Conservation (phyloP, 257 asterid genomes). For the Knoxia roxburghii region DNA sequence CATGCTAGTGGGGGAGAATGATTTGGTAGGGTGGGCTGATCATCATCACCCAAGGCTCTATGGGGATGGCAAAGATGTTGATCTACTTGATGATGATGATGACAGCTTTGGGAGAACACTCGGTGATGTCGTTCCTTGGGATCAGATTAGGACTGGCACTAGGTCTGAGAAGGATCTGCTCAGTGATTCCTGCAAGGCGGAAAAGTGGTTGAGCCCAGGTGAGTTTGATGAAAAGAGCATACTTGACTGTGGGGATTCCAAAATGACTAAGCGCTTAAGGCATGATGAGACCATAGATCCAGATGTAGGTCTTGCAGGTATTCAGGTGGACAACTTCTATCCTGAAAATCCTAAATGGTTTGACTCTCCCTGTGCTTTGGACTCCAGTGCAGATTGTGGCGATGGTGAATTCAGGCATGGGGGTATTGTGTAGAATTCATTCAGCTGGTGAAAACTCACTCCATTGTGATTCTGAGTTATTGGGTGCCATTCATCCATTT, state of each 20-base stretch:
- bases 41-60: slow-evolving; percentile 51
- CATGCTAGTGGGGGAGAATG: slow-evolving; percentile 89
- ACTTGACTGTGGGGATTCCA: slow-evolving; percentile 46
- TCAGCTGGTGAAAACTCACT: slow-evolving; percentile 56
- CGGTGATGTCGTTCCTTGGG: slow-evolving; percentile 98
- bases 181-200: slow-evolving; percentile 69
- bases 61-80: slow-evolving; percentile 66
- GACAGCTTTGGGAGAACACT: slow-evolving; percentile 96
- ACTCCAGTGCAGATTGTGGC: slow-evolving; percentile 58
- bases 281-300: slow-evolving; percentile 62
- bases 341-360: slow-evolving; percentile 95
- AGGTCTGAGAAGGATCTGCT: slow-evolving; percentile 66
- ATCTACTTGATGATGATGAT: slow-evolving; percentile 86
- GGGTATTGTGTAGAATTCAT: slow-evolving; percentile 55
- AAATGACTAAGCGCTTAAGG: slow-evolving; percentile 35
- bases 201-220: slow-evolving; percentile 76
- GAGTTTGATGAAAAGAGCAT: slow-evolving; percentile 73
- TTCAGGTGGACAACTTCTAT: slow-evolving; percentile 78
- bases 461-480: slow-evolving; percentile 36
- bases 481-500: slow-evolving; percentile 25
- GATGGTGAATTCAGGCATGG: slow-evolving; percentile 77
- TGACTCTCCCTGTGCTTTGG: slow-evolving; percentile 85
- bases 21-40: slow-evolving; percentile 92
- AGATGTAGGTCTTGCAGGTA: slow-evolving; percentile 73
- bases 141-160: slow-evolving; percentile 64